These are phyloP conservation scores for Xylaria digitata DNA, from an alignment of 2,329 filamentous ascomycete genomes.

Conservation along the genomic window DNA sequence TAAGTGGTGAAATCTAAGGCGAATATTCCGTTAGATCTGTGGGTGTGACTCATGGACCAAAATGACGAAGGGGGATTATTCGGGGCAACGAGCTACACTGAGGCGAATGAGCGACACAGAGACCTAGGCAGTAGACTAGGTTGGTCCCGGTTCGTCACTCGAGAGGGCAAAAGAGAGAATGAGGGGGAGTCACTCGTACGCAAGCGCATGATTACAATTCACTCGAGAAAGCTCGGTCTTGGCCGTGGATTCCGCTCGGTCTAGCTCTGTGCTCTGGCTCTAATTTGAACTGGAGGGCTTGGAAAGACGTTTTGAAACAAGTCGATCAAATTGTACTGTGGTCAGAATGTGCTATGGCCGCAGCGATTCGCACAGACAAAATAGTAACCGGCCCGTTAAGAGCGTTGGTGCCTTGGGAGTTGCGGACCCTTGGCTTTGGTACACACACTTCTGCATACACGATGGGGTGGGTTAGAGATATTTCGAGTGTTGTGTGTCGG, in stretches of 20 bases:
- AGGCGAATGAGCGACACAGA: conserved; percentile 19
- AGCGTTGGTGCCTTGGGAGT: conserved; percentile 21
- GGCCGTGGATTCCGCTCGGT: conserved; percentile 30
- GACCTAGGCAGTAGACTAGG: too few relatives aligned
- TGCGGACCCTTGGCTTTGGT: conserved; percentile 27
- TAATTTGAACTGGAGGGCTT: conserved; percentile 7
- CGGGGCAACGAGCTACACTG: conserved; percentile 16
- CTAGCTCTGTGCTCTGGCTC: conserved; percentile 21
- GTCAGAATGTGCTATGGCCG: conserved; percentile 26
- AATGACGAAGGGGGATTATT: conserved; percentile 32
- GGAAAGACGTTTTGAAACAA: conserved; percentile 22
- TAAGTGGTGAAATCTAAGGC: neutral
- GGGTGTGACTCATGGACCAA: conserved; percentile 32
- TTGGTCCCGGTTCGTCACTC: too few relatives aligned
- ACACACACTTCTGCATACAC: conserved; percentile 3
- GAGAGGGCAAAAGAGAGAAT: neutral
- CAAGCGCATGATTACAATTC: conserved; percentile 14
- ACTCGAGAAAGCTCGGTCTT: conserved; percentile 22
- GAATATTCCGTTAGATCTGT: conserved; percentile 1
- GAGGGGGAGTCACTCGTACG: neutral
- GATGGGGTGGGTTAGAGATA: conserved; percentile 6
- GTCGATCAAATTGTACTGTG: conserved; percentile 27
- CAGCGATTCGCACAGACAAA: conserved; percentile 30
- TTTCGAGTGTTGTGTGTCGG: conserved; percentile 15
- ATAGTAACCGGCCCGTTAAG: conserved; percentile 41